Evolutionary conservation across 2,329 filamentous ascomycete genomes (phyloP).

Genomic region (Coleophoma eucalyptorum): DNA sequence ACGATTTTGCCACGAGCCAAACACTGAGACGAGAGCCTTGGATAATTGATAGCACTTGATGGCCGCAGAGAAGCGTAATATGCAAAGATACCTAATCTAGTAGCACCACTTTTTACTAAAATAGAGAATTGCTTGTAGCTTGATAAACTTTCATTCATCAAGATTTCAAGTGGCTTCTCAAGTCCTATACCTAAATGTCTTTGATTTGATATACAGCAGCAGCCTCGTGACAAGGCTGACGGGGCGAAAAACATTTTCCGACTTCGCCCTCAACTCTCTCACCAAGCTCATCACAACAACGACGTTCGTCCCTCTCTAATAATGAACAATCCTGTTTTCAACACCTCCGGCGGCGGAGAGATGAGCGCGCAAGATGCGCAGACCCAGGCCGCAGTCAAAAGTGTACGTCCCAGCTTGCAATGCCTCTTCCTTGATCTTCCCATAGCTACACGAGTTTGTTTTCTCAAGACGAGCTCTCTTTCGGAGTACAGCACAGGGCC

Average conservation of each 20-base stretch:
- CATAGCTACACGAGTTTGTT: neutral
- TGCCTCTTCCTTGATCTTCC: neutral
- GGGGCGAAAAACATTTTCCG: neutral
- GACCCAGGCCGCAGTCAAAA: conserved; percentile 24
- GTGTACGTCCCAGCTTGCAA: conserved; percentile 14
- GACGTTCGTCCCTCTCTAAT: neutral
- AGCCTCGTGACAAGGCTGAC: neutral
- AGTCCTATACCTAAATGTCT: too few relatives aligned
- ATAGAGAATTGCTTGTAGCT: too few relatives aligned
- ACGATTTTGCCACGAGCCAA: too few relatives aligned
- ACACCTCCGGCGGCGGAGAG: conserved; percentile 6
- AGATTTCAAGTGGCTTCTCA: too few relatives aligned
- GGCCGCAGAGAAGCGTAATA: too few relatives aligned
- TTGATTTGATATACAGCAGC: neutral
- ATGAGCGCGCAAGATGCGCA: conserved; percentile 18
- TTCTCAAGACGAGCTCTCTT: neutral
- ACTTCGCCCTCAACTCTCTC: neutral
- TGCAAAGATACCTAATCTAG: too few relatives aligned
- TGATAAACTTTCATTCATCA: too few relatives aligned
- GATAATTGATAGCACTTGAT: too few relatives aligned
- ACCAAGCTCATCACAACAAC: neutral
- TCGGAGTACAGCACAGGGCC: neutral
- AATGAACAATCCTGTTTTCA: neutral
- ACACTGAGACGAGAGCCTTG: too few relatives aligned
- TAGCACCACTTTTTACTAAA: too few relatives aligned